Evolutionary conservation across 2,329 filamentous ascomycete species (phyloP).

Genomic region (Cladosporium cucumerinum): DNA sequence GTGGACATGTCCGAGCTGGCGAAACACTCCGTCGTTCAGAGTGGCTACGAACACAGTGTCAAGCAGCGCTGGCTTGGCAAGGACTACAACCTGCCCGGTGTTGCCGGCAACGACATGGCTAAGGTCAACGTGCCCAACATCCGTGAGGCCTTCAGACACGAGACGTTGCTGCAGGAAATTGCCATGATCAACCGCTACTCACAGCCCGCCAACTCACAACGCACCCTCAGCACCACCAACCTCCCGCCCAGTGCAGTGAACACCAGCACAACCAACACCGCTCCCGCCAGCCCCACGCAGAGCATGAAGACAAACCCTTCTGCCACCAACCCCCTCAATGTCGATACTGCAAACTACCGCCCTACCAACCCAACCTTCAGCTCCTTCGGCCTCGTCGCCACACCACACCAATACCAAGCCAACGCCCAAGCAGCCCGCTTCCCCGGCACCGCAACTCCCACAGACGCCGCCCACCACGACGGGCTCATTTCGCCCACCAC

Average conservation of each 20-base stretch:
- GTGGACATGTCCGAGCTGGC: slow-evolving; percentile 99
- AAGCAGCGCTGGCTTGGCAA: slow-evolving; percentile 90
- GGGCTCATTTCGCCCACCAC: slow-evolving; percentile 16
- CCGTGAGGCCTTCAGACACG: slow-evolving; percentile 81
- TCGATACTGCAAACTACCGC: slow-evolving; percentile 18
- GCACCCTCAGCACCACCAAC: slow-evolving; percentile 29
- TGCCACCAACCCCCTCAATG: slow-evolving; percentile 30
- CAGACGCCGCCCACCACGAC: slow-evolving; percentile 31
- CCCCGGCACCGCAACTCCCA: slow-evolving; percentile 29
- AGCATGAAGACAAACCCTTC: slow-evolving; percentile 43
- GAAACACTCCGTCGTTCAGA: slow-evolving; percentile 92
- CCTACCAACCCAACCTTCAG: not conserved
- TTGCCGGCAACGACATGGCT: slow-evolving; percentile 82
- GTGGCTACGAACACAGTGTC: slow-evolving; percentile 82
- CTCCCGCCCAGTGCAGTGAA: slow-evolving; percentile 26
- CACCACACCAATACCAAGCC: slow-evolving; percentile 27
- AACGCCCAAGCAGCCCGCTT: slow-evolving; percentile 39
- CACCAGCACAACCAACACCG: slow-evolving; percentile 16
- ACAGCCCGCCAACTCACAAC: slow-evolving; percentile 15
- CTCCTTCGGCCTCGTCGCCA: slow-evolving; percentile 25
- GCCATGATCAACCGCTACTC: slow-evolving; percentile 61
- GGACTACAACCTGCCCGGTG: slow-evolving; percentile 73
- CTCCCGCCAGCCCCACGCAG: slow-evolving; percentile 36
- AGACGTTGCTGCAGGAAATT: slow-evolving; percentile 79
- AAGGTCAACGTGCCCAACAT: slow-evolving; percentile 97